Evolutionary conservation across 108 stramenopile genomes (phyloP), one percentile per base, ranked within the genome.

Genomic region (Parmales sp.): DNA sequence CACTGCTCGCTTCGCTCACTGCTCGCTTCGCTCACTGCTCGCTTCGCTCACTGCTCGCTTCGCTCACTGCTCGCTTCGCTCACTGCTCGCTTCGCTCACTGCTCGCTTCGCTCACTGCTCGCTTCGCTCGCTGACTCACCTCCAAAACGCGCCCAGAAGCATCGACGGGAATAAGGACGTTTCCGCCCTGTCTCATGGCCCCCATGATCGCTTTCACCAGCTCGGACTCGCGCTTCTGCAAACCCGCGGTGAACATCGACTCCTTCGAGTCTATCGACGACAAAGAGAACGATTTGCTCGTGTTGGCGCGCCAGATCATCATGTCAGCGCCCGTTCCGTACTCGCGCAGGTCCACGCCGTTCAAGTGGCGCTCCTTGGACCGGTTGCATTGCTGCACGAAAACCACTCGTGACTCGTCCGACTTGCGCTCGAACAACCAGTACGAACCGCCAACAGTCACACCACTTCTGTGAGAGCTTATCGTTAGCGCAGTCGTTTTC

Each of bases 91-190:
- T n/a, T n/a, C n/a, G n/a, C n/a, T n/a, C n/a, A n/a, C n/a, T n/a
- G n/a, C n/a, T n/a, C n/a, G n/a, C n/a, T n/a, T n/a, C n/a, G n/a
- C n/a, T n/a, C n/a, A n/a, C n/a, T n/a, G n/a, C n/a, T n/a, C n/a
- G n/a, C n/a, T n/a, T n/a, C n/a, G n/a, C n/a, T n/a, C n/a, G n/a
- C n/a, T n/a, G n/a, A n/a, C n/a, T n/a, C n/a, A n/a, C n/a, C n/a
- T 96, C 95, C 48, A 94, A 72, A 46, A 84, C 90, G 43, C 95
- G 82, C 4, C 93, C 91, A 43, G 79, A 72, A 36, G 91, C 89
- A 73, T 96, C 95, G 18, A 84, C 85, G 20, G 95, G 95, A 16
- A 95, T 64, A 67, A 96, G 80, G 18, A 92, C 92, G 71, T 96
- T 91, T 0, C 93, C 95, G 45, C 93, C 92, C 4, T 90, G 86